Percentiles rank a stretch among this genome's conserved stretches.
Evolutionary conservation across 305 asterid genomes (phyloP).

Genomic region (Fraxinus baroniana): DNA sequence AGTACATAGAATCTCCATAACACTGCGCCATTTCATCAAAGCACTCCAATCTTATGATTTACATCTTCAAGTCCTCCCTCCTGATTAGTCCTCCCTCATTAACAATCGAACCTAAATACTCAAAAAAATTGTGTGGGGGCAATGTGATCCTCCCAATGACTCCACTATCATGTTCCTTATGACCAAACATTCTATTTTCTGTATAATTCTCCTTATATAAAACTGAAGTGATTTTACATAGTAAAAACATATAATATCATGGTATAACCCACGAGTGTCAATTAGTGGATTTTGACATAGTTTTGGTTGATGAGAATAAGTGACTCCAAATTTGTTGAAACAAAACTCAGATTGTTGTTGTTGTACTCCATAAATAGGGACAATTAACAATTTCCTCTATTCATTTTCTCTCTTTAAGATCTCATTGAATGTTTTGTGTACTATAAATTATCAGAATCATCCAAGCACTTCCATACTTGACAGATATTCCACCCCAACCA

Average conservation of each 20-base stretch:
- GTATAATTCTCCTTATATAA: background rate
- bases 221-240: background rate
- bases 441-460: background rate
- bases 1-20: background rate
- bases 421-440: background rate
- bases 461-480: background rate
- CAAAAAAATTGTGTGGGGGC: background rate
- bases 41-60: background rate
- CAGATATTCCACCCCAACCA: background rate
- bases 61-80: background rate
- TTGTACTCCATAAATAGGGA: background rate
- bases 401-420: background rate
- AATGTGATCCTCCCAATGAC: background rate
- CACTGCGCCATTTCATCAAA: background rate
- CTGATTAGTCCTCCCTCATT: background rate
- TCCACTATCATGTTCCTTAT: background rate
- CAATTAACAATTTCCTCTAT: background rate
- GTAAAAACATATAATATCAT: background rate
- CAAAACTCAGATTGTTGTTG: background rate
- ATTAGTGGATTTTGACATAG: too few species aligned
- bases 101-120: background rate
- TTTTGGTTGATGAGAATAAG: too few species aligned
- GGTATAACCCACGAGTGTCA: too few species aligned
- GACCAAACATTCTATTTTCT: background rate
- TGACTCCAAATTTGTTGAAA: background rate